Base-by-base conservation (phyloP, 2,329 filamentous ascomycete genomes). In the Alternaria solani region DNA sequence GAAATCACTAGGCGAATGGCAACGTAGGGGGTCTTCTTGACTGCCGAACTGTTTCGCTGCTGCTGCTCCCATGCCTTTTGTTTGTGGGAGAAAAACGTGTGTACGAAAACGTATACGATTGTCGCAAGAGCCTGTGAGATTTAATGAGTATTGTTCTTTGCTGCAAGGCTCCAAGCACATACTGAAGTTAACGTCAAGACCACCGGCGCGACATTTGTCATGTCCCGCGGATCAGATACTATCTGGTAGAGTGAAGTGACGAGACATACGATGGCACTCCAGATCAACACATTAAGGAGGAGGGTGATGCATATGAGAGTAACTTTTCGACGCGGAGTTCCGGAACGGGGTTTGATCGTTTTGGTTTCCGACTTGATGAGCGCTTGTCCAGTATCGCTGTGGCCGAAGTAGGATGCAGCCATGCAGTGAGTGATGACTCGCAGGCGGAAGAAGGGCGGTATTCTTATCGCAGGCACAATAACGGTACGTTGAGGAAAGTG, bases 241-340 rank as follows among this genome's bases (percentile, higher is more conserved):
- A 78, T 64, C 56, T 77, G 64, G 34, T 72, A 75, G 9, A 78
- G 38, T n/a, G 74, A 63, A 0, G 67, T 60, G n/a, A 66, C 55
- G 26, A 75, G 54, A 49, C 73, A 71, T 16, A 72, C 25, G 11
- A 77, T 18, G 11, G 78, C 75, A 55, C 67, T 73, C 74, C 74
- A 78, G 16, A 79, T 65, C 26, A 79, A 59, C 18, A 73, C 61
- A 52, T 79, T 75, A 7, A 80, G 66, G 32, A 75, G 71, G 25
- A 70, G 53, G 3, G 75, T 75, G 30, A 79, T 73, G n/a, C 69
- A 67, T 34, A 78, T 64, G 1, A 79, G 57, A 14, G 75, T 78
- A 25, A 71, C 34, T 55, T 74, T 70, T 18, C 76, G 72, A 7
- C 74, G 74, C 4, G 74, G 66, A 16, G 68, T 62, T 41, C 47